Evolutionary conservation across 257 asterid genomes (phyloP).

Genomic region (Plantago major): DNA sequence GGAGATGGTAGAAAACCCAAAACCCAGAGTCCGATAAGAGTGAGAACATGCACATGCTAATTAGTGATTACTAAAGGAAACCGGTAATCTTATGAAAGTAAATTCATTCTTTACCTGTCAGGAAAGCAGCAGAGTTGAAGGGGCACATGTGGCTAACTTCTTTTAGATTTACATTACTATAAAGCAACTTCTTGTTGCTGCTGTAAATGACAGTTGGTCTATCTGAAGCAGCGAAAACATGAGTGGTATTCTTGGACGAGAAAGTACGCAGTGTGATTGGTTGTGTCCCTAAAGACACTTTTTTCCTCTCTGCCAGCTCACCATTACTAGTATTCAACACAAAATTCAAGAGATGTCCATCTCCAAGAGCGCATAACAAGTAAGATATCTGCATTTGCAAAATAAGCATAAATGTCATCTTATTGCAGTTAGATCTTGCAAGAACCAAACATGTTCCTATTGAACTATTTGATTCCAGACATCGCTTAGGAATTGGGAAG

Average conservation of each 20-base stretch:
- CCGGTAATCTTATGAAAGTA: too few relatives aligned
- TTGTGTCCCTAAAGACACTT: conserved; percentile 96
- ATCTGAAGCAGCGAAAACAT: conserved; percentile 98
- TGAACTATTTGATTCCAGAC: too few relatives aligned
- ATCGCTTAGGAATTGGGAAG: background rate
- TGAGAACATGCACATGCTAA: too few relatives aligned
- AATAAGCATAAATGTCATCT: conserved; percentile 12
- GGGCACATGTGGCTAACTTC: conserved; percentile 98
- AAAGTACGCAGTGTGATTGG: conserved; percentile 93
- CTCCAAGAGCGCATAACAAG: conserved; percentile 97
- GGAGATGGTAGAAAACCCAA: background rate
- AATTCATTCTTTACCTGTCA: conserved; percentile 59
- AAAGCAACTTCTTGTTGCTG: conserved; percentile 94
- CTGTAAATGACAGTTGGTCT: conserved; percentile 96
- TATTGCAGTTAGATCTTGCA: conserved; percentile 6
- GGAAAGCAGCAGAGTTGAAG: conserved; percentile 97
- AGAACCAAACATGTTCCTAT: background rate
- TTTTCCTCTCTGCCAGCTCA: conserved; percentile 87
- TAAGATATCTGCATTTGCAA: conserved; percentile 74
- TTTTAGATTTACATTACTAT: conserved; percentile 93
- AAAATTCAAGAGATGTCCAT: conserved; percentile 93
- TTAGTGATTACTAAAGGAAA: too few relatives aligned
- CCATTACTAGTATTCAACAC: conserved; percentile 74
- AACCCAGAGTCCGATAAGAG: too few relatives aligned
- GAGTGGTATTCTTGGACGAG: conserved; percentile 89